A percentile compares a stretch with the other conserved stretches of the same genome.
phyloP scores from a whole-genome alignment of 2,329 filamentous ascomycete species.

The Pezicula carpinea region DNA sequence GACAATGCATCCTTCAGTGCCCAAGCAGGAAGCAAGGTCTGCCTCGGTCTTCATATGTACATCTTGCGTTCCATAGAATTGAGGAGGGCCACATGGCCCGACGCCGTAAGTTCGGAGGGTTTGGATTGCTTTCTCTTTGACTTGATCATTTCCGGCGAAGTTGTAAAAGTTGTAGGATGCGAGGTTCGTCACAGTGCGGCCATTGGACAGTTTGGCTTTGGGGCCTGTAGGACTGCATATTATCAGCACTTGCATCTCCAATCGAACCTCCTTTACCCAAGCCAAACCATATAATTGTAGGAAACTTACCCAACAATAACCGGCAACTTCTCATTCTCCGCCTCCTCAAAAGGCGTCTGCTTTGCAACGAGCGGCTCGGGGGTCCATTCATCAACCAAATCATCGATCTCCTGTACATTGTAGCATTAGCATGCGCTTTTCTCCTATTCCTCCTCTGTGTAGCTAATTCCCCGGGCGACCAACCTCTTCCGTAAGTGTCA shows the following conservation, averaged over 20 bases:
- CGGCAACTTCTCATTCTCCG: slow-evolving; percentile 78
- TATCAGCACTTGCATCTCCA: not conserved
- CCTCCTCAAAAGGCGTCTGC: slow-evolving; percentile 69
- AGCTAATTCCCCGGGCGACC: slow-evolving; percentile 16
- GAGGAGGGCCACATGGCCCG: slow-evolving; percentile 90
- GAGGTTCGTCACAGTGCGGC: slow-evolving; percentile 87
- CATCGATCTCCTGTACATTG: slow-evolving; percentile 75
- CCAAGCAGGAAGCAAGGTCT: slow-evolving; percentile 86
- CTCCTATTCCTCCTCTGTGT: not conserved
- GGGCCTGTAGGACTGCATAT: slow-evolving; percentile 72
- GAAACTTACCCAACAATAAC: slow-evolving; percentile 75
- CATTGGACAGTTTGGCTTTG: slow-evolving; percentile 82
- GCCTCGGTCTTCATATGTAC: slow-evolving; percentile 96
- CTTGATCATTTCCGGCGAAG: slow-evolving; percentile 83
- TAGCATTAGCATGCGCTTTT: slow-evolving; percentile 7
- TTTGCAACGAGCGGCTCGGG: slow-evolving; percentile 84
- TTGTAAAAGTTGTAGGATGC: slow-evolving; percentile 98
- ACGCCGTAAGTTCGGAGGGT: slow-evolving; percentile 94
- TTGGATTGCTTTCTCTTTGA: slow-evolving; percentile 93
- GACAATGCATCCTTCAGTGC: slow-evolving; percentile 84
- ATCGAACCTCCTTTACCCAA: slow-evolving; percentile 3
- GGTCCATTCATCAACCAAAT: slow-evolving; percentile 92
- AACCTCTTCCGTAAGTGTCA: slow-evolving; percentile 79
- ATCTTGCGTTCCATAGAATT: slow-evolving; percentile 98
- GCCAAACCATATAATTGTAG: not conserved